Conservation (phyloP, 257 asterid species). For the Thymus mandschuricus region DNA sequence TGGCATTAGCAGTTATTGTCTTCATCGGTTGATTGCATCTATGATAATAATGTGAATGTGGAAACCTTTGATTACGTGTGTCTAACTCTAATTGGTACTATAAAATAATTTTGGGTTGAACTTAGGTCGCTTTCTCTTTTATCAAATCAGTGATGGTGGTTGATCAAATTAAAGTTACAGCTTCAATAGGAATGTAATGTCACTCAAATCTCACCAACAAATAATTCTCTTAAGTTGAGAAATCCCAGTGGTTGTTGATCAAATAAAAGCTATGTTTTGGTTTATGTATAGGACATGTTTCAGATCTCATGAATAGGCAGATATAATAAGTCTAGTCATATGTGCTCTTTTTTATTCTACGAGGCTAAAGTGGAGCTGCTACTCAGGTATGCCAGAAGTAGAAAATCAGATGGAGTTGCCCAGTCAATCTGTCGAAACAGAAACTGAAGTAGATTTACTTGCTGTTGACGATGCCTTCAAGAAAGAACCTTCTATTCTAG, state of each 20-base stretch:
- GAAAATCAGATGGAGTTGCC: conserved; percentile 45
- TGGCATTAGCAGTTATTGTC: conserved; percentile 6
- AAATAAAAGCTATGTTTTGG: conserved; percentile 23
- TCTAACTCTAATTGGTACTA: conserved; percentile 12
- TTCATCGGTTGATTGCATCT: conserved; percentile 7
- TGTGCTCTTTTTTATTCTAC: conserved; percentile 19
- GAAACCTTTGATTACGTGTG: conserved; percentile 12
- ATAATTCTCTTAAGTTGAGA: conserved; percentile 13
- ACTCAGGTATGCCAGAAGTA: conserved; percentile 39
- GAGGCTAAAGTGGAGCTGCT: conserved; percentile 39
- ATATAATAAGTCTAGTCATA: conserved; percentile 15
- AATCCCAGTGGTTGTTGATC: conserved; percentile 12
- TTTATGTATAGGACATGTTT: conserved; percentile 13
- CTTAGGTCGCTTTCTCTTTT: background rate
- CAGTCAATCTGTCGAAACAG: conserved; percentile 46
- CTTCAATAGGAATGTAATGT: conserved; percentile 20
- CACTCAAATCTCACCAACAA: conserved; percentile 10
- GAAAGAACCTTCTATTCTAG: conserved; percentile 61
- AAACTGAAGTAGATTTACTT: conserved; percentile 45
- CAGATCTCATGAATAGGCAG: conserved; percentile 12
- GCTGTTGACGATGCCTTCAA: conserved; percentile 41
- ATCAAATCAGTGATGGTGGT: conserved; percentile 2
- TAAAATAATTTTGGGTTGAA: conserved; percentile 19
- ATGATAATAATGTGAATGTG: conserved; percentile 6
- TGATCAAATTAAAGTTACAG: conserved; percentile 25